Percentiles rank a stretch among this genome's conserved stretches.
These are phyloP conservation scores for Nakazawaea peltata DNA, from an alignment of 805 yeast genomes.

Conservation along the genomic window DNA sequence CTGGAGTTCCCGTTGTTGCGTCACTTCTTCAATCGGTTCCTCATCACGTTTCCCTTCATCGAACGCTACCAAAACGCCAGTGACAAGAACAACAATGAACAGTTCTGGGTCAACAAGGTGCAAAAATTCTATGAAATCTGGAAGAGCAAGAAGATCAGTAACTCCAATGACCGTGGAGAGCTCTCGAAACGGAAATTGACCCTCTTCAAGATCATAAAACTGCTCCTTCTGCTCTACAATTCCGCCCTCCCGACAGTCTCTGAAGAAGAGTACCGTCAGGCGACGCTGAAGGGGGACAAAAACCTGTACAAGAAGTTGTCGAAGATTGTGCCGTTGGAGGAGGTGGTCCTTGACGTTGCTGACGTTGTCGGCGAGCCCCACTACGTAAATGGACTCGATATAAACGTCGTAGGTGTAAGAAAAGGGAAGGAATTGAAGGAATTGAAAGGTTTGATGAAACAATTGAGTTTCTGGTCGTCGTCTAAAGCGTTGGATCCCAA, in stretches of 20 bases:
- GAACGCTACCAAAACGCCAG: conserved; percentile 17
- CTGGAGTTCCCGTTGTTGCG: conserved; percentile 58
- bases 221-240: conserved; percentile 62
- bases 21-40: conserved; percentile 54
- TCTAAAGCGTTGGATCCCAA: conserved; percentile 8
- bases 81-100: conserved; percentile 35
- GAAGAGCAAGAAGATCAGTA: conserved; percentile 62
- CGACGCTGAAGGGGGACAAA: conserved; percentile 23
- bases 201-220: conserved; percentile 50
- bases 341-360: conserved; percentile 12
- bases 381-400: conserved; percentile 46
- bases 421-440: conserved; percentile 19
- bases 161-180: conserved; percentile 68
- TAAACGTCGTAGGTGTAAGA: conserved; percentile 66
- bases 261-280: conserved; percentile 41
- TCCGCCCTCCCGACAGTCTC: conserved; percentile 61
- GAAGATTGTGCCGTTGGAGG: conserved; percentile 16
- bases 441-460: conserved; percentile 8
- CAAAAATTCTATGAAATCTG: conserved; percentile 80
- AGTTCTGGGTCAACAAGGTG: conserved; percentile 73
- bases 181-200: conserved; percentile 62
- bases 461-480: conserved; percentile 8
- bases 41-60: conserved; percentile 72
- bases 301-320: conserved; percentile 31
- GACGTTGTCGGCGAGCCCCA: conserved; percentile 20